Evolutionary conservation across 805 yeast species (phyloP).

Genomic region (Lipomyces anomalus): DNA sequence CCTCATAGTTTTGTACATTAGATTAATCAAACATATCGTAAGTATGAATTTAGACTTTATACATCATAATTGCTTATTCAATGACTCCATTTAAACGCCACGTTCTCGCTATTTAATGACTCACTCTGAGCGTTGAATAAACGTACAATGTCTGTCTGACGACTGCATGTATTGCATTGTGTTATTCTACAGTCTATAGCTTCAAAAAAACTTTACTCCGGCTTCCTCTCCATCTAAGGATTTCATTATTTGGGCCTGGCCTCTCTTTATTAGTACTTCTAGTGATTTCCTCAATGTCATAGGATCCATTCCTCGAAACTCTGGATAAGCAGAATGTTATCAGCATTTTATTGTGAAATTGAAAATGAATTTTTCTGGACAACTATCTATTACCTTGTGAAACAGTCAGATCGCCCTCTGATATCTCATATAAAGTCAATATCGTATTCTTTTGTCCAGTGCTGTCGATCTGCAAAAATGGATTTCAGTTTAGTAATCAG

Average conservation of each 20-base stretch:
- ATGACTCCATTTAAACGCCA: too few relatives aligned
- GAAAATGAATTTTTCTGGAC: too few relatives aligned
- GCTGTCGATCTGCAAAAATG: conserved; percentile 42
- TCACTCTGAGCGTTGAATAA: too few relatives aligned
- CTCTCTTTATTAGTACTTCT: conserved; percentile 54
- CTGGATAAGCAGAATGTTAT: conserved; percentile 25
- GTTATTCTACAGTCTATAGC: background rate
- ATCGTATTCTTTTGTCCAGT: conserved; percentile 76
- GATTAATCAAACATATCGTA: too few relatives aligned
- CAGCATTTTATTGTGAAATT: background rate
- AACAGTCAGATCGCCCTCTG: conserved; percentile 54
- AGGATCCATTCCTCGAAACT: conserved; percentile 59
- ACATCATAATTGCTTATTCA: too few relatives aligned
- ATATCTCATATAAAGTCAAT: conserved; percentile 74
- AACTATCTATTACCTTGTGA: conserved; percentile 39
- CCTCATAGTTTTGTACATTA: too few relatives aligned
- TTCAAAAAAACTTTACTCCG: conserved; percentile 57
- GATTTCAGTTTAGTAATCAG: conserved; percentile 33
- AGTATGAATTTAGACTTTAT: too few relatives aligned
- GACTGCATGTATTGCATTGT: background rate
- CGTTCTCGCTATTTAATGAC: too few relatives aligned
- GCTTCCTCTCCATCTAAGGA: conserved; percentile 61
- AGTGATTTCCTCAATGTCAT: conserved; percentile 50
- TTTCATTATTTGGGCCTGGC: conserved; percentile 67
- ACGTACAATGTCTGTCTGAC: too few relatives aligned